phyloP scores from a whole-genome alignment of 1,284 basidiomycete species.

The Cutaneotrichosporon sp. region DNA sequence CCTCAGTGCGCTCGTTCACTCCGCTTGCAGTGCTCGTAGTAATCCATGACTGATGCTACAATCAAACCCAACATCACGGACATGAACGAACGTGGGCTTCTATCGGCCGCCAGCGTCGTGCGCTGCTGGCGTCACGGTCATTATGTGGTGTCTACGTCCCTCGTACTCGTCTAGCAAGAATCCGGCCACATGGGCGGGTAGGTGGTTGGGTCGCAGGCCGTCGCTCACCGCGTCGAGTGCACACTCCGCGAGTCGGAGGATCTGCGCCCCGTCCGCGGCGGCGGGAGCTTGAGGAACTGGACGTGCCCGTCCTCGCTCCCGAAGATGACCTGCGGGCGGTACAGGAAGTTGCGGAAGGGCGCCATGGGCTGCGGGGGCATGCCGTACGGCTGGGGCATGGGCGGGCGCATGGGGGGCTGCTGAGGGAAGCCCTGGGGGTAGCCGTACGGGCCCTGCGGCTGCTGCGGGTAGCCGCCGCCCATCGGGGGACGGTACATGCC shows the following conservation, averaged over 20 bases:
- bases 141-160: background rate
- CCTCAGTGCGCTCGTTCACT: background rate
- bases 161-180: background rate
- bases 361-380: slow-evolving; percentile 20
- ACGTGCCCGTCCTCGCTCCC: slow-evolving; percentile 53
- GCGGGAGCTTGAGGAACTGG: slow-evolving; percentile 51
- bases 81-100: background rate
- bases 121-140: background rate
- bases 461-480: slow-evolving; percentile 6
- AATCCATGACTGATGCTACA: slow-evolving; percentile 18
- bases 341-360: slow-evolving; percentile 31
- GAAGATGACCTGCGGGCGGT: slow-evolving; percentile 51
- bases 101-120: slow-evolving; percentile 3
- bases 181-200: background rate
- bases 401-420: slow-evolving; percentile 9
- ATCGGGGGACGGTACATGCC: slow-evolving; percentile 14
- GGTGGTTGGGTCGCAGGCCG: background rate
- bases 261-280: slow-evolving; percentile 13
- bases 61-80: slow-evolving; percentile 4
- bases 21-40: background rate
- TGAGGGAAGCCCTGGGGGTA: slow-evolving; percentile 9
- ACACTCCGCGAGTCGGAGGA: slow-evolving; percentile 14
- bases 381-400: slow-evolving; percentile 12
- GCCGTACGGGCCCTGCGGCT: slow-evolving; percentile 1
- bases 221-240: slow-evolving; percentile 5